phyloP scores from a whole-genome alignment of 257 asterid genomes.

The Przewalskia tangutica region DNA sequence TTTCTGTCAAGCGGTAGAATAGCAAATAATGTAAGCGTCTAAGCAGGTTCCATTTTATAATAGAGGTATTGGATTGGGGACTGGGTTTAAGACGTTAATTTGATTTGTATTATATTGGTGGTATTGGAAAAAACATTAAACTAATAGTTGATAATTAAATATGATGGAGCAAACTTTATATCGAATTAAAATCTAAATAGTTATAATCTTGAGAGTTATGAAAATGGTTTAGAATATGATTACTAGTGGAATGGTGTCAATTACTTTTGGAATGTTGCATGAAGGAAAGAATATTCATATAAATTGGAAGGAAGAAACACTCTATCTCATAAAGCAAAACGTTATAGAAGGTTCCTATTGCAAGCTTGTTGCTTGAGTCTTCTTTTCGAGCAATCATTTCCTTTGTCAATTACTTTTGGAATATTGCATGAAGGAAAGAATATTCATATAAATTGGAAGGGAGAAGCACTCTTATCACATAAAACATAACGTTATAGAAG shows the following conservation, averaged over 20 bases:
- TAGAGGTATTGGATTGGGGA: background rate
- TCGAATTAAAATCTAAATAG: background rate
- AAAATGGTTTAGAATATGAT: background rate
- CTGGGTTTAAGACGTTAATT: background rate
- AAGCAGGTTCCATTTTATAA: background rate
- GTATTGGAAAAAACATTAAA: background rate
- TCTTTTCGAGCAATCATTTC: background rate
- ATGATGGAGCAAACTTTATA: background rate
- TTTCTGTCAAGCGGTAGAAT: conserved; percentile 1
- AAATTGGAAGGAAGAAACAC: background rate
- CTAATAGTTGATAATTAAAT: background rate
- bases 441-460: background rate
- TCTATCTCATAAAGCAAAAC: background rate
- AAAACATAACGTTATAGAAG: background rate
- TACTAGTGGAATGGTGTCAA: background rate
- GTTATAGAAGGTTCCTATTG: background rate
- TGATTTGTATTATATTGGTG: background rate
- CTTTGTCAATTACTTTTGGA: background rate
- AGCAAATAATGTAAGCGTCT: background rate
- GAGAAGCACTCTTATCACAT: background rate
- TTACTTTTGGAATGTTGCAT: background rate
- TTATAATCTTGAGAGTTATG: background rate
- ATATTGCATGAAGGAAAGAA: background rate
- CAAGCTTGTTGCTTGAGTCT: background rate
- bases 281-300: background rate